Evolutionary conservation across 2,329 filamentous ascomycete species (phyloP), one percentile per base, ranked within the genome.

Genomic region (Paraconiothyrium sp.): DNA sequence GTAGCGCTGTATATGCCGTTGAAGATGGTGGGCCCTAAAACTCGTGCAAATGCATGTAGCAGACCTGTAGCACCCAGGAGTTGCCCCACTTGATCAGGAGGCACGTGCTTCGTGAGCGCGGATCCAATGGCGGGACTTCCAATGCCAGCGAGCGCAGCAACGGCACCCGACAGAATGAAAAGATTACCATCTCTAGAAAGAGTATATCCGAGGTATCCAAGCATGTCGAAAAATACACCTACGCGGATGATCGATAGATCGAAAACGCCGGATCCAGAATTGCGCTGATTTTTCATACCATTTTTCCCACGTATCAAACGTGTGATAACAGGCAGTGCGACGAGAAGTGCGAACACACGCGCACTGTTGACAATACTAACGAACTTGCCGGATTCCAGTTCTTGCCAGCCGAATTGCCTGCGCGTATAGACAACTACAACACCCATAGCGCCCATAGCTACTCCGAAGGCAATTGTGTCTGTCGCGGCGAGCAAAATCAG

Each of bases 51-150:
- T 0, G 93, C 91, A 78, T 98, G 94, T 60, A 98, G 80, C 63
- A 98, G 83, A 0, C 94, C 95, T 16, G 90, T 90, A 1, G 93
- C 94, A 24, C 95, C 95, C 0, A 99, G 85, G n/a, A 98, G 82
- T 76, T 95, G 89, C 0, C 95, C 95, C 0, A 95, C 90, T 50
- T 87, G 87, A 65, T 95, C 91, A 0, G 89, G 84, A 0, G 94
- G 92, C 0, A 98, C 90, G 76, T 98, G 95, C 76, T 97, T 98
- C 22, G 93, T 97, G 54, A 97, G 82, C 0, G 91, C 87, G 1
- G 92, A 90, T 73, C 97, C 93, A 54, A 97, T 84, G 0, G 92
- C 95, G 1, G 95, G 94, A 39, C 90, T 90, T 0, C 91, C 94
- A 49, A 98, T 89, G 1, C 94, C 94, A 27, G 94, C 94, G 43